Percentiles rank a stretch among this genome's conserved stretches.
These are phyloP conservation scores for Papiliotrema fonsecae DNA, from an alignment of 1,284 basidiomycete genomes.

Conservation along the genomic window DNA sequence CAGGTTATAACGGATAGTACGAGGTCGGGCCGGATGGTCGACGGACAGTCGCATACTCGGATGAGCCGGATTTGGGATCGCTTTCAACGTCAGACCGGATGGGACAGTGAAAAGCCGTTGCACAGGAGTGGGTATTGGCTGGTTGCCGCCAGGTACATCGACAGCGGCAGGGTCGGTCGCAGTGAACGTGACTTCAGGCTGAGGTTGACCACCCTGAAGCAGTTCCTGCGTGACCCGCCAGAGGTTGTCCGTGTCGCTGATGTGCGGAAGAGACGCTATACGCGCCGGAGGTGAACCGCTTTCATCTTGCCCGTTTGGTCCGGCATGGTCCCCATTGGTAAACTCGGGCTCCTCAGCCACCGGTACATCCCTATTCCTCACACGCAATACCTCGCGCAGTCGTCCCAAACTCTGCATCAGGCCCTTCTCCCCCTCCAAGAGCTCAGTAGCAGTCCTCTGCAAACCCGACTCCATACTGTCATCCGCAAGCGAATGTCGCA, in stretches of 20 bases:
- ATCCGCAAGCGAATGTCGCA: conserved; percentile 45
- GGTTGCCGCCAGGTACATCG: conserved; percentile 6
- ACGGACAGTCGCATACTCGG: conserved; percentile 22
- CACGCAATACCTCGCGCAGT: conserved; percentile 37
- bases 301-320: conserved; percentile 5
- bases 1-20: conserved; percentile 39
- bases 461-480: conserved; percentile 46
- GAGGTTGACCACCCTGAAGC: conserved; percentile 20
- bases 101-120: conserved; percentile 45
- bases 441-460: conserved; percentile 44
- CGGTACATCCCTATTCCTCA: conserved; percentile 33
- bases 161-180: conserved; percentile 23
- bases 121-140: conserved; percentile 32
- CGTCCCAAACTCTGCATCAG: conserved; percentile 43
- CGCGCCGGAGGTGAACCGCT: neutral
- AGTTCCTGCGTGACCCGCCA: conserved; percentile 44
- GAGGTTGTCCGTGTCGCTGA: conserved; percentile 42
- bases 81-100: conserved; percentile 38
- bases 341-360: conserved; percentile 1
- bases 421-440: conserved; percentile 47
- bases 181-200: conserved; percentile 25
- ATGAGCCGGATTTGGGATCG: conserved; percentile 31
- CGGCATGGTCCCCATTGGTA: neutral
- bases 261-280: conserved; percentile 35
- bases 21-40: conserved; percentile 27